Conservation (phyloP, 139 green algal species). For the Asterochloris erici region DNA sequence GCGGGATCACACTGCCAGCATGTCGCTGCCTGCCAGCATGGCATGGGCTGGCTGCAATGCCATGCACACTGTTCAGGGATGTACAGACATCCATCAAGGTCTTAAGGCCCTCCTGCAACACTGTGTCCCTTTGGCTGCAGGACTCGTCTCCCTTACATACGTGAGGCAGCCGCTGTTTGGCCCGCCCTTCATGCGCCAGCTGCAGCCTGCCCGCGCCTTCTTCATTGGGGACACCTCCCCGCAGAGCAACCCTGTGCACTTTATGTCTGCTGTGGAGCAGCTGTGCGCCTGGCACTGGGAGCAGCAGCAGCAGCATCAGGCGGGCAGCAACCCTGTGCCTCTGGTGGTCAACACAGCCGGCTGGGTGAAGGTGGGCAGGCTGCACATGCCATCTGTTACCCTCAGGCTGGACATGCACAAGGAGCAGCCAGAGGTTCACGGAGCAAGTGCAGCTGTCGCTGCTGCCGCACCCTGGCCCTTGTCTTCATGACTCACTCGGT, state of each 20-base stretch:
- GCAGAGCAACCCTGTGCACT: slow-evolving; percentile 58
- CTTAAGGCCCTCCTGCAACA: background rate
- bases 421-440: background rate
- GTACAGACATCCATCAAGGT: background rate
- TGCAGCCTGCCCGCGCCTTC: slow-evolving; percentile 23
- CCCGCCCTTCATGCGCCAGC: slow-evolving; percentile 58
- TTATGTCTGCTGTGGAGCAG: slow-evolving; percentile 43
- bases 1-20: too few relatives aligned
- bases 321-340: slow-evolving; percentile 28
- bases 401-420: background rate
- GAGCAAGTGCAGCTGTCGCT: background rate
- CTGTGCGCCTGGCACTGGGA: slow-evolving; percentile 46
- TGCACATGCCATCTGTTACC: background rate
- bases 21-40: too few relatives aligned
- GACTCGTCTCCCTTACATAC: slow-evolving; percentile 65
- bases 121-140: slow-evolving; percentile 17
- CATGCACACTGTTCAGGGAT: background rate
- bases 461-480: background rate
- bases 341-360: slow-evolving; percentile 85
- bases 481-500: background rate
- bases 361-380: slow-evolving; percentile 62
- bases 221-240: slow-evolving; percentile 73
- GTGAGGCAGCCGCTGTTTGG: slow-evolving; percentile 57
- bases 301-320: background rate
- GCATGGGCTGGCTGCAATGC: too few relatives aligned